Base-by-base conservation (phyloP, 495 filamentous ascomycete genomes). In the Staphylotrichum longicolle region DNA sequence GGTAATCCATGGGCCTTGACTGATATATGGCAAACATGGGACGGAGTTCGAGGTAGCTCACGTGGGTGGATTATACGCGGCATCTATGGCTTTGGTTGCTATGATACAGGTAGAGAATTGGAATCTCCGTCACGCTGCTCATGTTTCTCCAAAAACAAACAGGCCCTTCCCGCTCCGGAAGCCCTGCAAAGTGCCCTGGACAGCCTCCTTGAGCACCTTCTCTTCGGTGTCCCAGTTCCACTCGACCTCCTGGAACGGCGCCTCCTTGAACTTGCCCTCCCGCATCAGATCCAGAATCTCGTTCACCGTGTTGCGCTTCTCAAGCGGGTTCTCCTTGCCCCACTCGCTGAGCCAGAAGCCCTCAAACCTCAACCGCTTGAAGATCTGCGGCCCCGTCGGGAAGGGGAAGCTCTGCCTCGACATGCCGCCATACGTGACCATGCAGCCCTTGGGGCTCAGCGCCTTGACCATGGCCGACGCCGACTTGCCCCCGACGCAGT, bases 351-450 rank as follows among this genome's bases (percentile, higher is more conserved):
- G 86, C 94, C 94, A 98, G 73, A 98, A 98, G 2, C 94, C 94
- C 65, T 90, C 84, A 63, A 96, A 93, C 48, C 82, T 75, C 33
- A 98, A 73, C 65, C 96, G 83, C 74, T 93, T 93, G 74, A 98
- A 98, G 60, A 98, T 98, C 61, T 96, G 75, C 67, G 92, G 75
- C 0, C 86, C 85, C 4, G 90, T 88, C 0, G 91, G 90, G 62
- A 97, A 74, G 32, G 79, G 79, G 14, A 96, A 81, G 1, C 91
- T 91, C 77, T 93, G 85, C 66, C 89, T 86, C 44, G 87, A 84
- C 94, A 98, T 98, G 20, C 90, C 95, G 35, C 94, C 94, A 68
- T 98, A 98, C 34, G 93, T 96, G 37, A 98, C 91, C 75, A 97
- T 79, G 50, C 88, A 84, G 3, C 83, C 91, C 15, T 83, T 82